Conservation (phyloP, 169 alveolate species). For the Babesia bovis region DNA sequence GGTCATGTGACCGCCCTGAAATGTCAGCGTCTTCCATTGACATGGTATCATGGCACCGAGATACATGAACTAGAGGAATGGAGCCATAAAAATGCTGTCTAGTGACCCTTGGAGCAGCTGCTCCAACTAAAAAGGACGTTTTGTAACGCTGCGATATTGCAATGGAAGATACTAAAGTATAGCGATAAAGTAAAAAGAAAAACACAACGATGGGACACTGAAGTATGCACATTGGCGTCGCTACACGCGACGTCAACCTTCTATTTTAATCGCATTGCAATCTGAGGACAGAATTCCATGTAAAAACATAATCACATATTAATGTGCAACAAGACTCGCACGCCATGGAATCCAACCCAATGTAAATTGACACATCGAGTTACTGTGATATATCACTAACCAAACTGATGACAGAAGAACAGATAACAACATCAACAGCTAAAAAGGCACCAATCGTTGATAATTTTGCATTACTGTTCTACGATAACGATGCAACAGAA, state of each 20-base stretch:
- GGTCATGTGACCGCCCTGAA: constrained; percentile 8
- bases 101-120: no score
- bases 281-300: no score
- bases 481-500: not conserved
- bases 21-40: not conserved
- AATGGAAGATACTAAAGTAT: not conserved
- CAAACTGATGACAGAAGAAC: not conserved
- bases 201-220: not conserved
- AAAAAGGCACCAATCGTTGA: constrained; percentile 58
- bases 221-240: constrained; percentile 20
- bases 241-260: not conserved
- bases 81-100: no score
- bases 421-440: not conserved
- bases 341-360: no score
- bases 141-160: not conserved
- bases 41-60: not conserved
- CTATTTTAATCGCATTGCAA: constrained; percentile 4
- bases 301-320: not conserved
- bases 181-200: not conserved
- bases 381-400: no score
- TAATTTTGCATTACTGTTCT: constrained; percentile 48
- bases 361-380: no score
- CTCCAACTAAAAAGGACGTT: no score
- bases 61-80: not conserved
- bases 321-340: not conserved